phyloP scores from a whole-genome alignment of 73 alveolate species.

The Tetrahymena malaccensis region DNA sequence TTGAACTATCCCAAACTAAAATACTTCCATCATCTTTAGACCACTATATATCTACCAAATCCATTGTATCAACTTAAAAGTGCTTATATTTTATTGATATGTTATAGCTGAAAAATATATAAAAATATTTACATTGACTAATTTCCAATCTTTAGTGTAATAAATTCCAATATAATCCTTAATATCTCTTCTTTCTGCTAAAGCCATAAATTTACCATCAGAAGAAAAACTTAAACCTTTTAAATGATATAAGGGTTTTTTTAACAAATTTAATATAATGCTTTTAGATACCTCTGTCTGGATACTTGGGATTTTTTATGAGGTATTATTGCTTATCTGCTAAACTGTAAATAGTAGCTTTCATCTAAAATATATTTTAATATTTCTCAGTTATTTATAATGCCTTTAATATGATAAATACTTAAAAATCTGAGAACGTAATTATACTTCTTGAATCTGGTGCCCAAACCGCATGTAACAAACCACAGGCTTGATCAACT shows the following conservation, averaged over 20 bases:
- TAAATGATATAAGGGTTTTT: neutral
- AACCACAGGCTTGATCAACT: slow-evolving; percentile 68
- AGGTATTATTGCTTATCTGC: slow-evolving; percentile 21
- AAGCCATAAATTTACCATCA: slow-evolving; percentile 90
- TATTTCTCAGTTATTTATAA: neutral
- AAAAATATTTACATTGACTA: slow-evolving; percentile 48
- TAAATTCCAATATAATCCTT: slow-evolving; percentile 90
- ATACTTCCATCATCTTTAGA: slow-evolving; percentile 81
- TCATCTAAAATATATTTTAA: slow-evolving; percentile 7
- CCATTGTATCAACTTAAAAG: slow-evolving; percentile 88
- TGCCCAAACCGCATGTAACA: slow-evolving; percentile 75
- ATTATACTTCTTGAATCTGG: slow-evolving; percentile 87
- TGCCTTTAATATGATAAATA: neutral
- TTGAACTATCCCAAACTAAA: slow-evolving; percentile 66
- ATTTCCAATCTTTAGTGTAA: slow-evolving; percentile 82
- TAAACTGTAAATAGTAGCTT: slow-evolving; percentile 77
- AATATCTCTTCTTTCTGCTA: slow-evolving; percentile 82
- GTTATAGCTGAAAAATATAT: neutral
- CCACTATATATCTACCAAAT: slow-evolving; percentile 81
- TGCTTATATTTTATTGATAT: slow-evolving; percentile 1
- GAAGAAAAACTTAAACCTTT: slow-evolving; percentile 48
- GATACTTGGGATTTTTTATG: slow-evolving; percentile 22
- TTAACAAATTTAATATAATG: slow-evolving; percentile 28
- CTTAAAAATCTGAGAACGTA: slow-evolving; percentile 74
- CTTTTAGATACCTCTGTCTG: slow-evolving; percentile 61